Base-by-base conservation (phyloP, 768 basidiomycete species). In the Boletus reticuloceps region DNA sequence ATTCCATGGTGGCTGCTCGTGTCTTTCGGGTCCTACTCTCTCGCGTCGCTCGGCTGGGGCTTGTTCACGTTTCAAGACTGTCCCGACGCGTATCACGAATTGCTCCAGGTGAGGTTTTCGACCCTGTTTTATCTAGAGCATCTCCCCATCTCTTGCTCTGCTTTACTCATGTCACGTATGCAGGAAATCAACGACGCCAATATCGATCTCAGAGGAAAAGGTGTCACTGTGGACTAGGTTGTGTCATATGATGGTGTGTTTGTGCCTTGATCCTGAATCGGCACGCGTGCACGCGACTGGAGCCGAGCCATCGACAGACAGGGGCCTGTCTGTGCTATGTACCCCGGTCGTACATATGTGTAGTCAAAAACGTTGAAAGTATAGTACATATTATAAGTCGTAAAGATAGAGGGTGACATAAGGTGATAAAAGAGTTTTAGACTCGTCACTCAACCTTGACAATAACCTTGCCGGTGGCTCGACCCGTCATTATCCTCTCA, bases 1-100 rank as follows among this genome's bases (percentile, higher is more conserved):
- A 69, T 91, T 31, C 89, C 90, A 4, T 93, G 87, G 86, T 91
- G 89, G 89, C 64, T 89, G 10, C 79, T 92, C 13, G 85, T 92
- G 3, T 75, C 85, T 2, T 90, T 90, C 59, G 91, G 91, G 13
- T 83, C 89, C 2, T 92, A 89, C 67, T 86, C 86, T 17, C 79
- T 92, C 12, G 83, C 83, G 73, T 87, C 85, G 11, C 81, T 92
- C 19, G 89, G 91, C 11, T 82, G 82, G 79, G 90, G 89, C 3
- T 64, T 91, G 41, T 79, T 83, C 60, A 84, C 84, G 3, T 87
- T 90, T 62, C 74, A 81, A 62, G 90, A 92, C 61, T 89, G 88
- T 66, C 86, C 88, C 39, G 88, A 91, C 60, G 89, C 90, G 6
- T 89, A 91, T 60, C 75, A 80, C 13, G 86, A 88, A 67, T 69